Evolutionary conservation across 352 stramenopile genomes (phyloP).

Genomic region (Phytophthora sp.): DNA sequence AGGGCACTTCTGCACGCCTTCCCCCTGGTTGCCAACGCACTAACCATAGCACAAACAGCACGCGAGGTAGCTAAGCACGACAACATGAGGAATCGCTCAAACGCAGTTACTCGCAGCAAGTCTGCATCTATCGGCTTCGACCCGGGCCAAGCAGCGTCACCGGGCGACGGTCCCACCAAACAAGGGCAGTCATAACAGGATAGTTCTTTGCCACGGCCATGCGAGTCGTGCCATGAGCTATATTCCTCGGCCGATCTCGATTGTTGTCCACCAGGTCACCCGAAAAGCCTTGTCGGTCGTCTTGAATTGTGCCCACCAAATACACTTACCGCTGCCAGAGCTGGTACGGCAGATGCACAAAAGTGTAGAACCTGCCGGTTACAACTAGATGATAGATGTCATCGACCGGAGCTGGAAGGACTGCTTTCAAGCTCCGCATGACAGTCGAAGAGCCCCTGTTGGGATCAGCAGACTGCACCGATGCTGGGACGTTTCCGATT

Average conservation of each 20-base stretch:
- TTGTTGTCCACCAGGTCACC: slow-evolving; percentile 6
- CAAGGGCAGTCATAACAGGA: not conserved
- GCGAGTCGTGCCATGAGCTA: not conserved
- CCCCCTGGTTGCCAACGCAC: too few relatives aligned
- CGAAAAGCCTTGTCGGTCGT: not conserved
- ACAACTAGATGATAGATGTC: not conserved
- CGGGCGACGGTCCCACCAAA: slow-evolving; percentile 1
- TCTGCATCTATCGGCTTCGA: not conserved
- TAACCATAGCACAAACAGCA: too few relatives aligned
- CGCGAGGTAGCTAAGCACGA: too few relatives aligned
- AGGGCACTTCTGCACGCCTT: not conserved
- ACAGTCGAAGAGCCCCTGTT: slow-evolving; percentile 1
- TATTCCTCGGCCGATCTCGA: not conserved
- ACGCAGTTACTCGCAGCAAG: not conserved
- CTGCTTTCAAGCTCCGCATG: too few relatives aligned
- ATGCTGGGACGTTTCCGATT: not conserved
- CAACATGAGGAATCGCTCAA: not conserved
- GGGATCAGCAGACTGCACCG: not conserved
- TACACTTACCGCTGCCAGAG: too few relatives aligned
- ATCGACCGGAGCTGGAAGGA: not conserved
- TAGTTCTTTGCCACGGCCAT: slow-evolving; percentile 4
- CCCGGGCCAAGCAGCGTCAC: not conserved
- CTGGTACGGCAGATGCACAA: slow-evolving; percentile 11
- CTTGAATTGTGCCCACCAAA: slow-evolving; percentile 7
- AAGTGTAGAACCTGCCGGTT: slow-evolving; percentile 2